Evolutionary conservation across 169 alveolate genomes (phyloP), one percentile per base, ranked within the genome.

Genomic region (Besnoitia besnoiti): DNA sequence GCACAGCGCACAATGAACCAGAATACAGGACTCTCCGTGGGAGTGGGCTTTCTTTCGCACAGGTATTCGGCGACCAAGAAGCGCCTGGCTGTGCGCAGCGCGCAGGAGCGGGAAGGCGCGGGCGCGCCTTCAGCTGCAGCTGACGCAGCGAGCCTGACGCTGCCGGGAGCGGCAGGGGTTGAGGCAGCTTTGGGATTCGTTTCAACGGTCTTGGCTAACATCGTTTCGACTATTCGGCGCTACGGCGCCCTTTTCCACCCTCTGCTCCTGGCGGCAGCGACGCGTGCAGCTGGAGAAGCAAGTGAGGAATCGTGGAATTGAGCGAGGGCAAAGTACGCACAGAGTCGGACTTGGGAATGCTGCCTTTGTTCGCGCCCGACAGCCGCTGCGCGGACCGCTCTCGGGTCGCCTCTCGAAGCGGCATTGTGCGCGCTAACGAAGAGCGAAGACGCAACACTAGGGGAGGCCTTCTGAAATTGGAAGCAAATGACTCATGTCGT

Each of bases 211-310:
- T 2, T 40, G 10, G 59, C 5, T 14, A 37, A 16, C 16, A 0
- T 77, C 14, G 87, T 44, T 35, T 37, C 87, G 16, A 21, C 55
- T 3, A 39, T 77, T 0, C 49, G 87, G 14, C 87, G 87, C 30
- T 55, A 77, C 61, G 12, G n/a, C 61, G 14, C 33, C 30, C 59
- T 77, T 16, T 77, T 77, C 37, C 44, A 77, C 21, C 87, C 87
- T 21, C 59, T 77, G 30, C 87, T 77, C 39, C 59, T 77, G 50
- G 87, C 87, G 40, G 87, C 87, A 12, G 55, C 55, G 21, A 42
- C 87, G 12, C 87, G 59, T 0, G 50, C 87, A 7, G 87, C 87
- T 40, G 87, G 61, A 3, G 61, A 77, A 24, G 87, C 87, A 19
- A 35, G 87, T 77, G 40, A 42, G 55, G 46, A 67, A 16, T n/a